Evolutionary conservation across 2,329 filamentous ascomycete species (phyloP).

Genomic region (Fusarium nelsonii): DNA sequence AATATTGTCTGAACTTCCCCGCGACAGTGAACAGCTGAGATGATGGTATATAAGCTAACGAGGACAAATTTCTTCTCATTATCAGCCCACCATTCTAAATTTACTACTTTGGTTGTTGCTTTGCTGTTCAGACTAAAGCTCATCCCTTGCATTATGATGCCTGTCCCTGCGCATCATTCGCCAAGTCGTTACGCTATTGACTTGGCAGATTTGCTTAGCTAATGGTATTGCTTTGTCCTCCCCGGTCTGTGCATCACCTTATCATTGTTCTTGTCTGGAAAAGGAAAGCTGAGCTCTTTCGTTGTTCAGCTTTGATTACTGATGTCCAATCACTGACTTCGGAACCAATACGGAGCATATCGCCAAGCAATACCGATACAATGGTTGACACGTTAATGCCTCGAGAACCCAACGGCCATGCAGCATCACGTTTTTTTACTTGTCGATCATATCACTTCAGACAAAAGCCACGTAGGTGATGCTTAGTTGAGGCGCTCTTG

Average conservation of each 20-base stretch:
- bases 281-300: neutral
- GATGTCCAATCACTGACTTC: neutral
- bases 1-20: too few relatives aligned
- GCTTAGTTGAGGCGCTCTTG: neutral
- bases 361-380: neutral
- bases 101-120: neutral
- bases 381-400: neutral
- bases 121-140: neutral
- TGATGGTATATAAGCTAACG: neutral
- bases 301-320: neutral
- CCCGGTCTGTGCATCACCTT: neutral
- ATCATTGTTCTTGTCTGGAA: neutral
- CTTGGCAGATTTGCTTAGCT: neutral
- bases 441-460: neutral
- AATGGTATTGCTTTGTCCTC: neutral
- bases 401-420: too few relatives aligned
- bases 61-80: neutral
- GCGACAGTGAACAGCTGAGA: too few relatives aligned
- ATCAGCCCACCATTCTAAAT: too few relatives aligned
- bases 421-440: neutral
- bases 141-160: neutral
- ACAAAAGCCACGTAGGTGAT: too few relatives aligned
- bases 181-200: neutral
- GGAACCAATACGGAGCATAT: neutral
- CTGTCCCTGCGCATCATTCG: neutral